A percentile compares a stretch with the other conserved stretches of the same genome.
Evolutionary conservation across 345 rosid genomes (phyloP).

Genomic region (Citrus hindsii): DNA sequence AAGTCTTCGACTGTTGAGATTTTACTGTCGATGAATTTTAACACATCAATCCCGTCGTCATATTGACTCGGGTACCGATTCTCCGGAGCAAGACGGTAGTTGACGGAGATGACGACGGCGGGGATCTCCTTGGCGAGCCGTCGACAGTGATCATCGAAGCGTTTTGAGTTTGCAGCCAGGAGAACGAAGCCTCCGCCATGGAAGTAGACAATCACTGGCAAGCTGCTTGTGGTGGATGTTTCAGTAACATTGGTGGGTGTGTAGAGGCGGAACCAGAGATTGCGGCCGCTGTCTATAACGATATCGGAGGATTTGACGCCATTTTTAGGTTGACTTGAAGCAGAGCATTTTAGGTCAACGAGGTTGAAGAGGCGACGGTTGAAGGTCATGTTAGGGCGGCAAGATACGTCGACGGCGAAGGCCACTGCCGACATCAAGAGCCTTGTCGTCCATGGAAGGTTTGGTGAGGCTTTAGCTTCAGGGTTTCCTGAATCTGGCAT

Average conservation of each 20-base stretch:
- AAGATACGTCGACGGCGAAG: not conserved
- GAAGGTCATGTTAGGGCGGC: slow-evolving; percentile 12
- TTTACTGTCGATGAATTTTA: not conserved
- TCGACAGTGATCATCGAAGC: not conserved
- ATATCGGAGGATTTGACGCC: slow-evolving; percentile 17
- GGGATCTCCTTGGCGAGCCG: slow-evolving; percentile 2
- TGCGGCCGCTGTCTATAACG: slow-evolving; percentile 12
- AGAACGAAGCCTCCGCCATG: slow-evolving; percentile 12
- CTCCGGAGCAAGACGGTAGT: slow-evolving; percentile 21
- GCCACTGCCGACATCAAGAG: not conserved
- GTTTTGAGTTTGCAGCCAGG: not conserved
- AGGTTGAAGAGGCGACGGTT: slow-evolving; percentile 21
- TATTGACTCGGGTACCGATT: slow-evolving; percentile 22
- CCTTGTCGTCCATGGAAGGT: slow-evolving; percentile 10
- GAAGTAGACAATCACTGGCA: slow-evolving; percentile 27
- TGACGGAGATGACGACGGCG: slow-evolving; percentile 2
- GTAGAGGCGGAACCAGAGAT: slow-evolving; percentile 31
- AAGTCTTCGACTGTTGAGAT: not conserved
- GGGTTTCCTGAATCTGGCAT: too few relatives aligned
- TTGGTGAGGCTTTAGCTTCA: not conserved
- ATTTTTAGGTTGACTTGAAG: slow-evolving; percentile 6
- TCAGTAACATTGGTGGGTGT: not conserved
- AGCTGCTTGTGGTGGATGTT: too few relatives aligned
- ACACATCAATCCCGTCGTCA: slow-evolving; percentile 6
- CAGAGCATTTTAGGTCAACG: slow-evolving; percentile 16